phyloP scores from a whole-genome alignment of 2,329 filamentous ascomycete species.

The Aspergillus sp. region DNA sequence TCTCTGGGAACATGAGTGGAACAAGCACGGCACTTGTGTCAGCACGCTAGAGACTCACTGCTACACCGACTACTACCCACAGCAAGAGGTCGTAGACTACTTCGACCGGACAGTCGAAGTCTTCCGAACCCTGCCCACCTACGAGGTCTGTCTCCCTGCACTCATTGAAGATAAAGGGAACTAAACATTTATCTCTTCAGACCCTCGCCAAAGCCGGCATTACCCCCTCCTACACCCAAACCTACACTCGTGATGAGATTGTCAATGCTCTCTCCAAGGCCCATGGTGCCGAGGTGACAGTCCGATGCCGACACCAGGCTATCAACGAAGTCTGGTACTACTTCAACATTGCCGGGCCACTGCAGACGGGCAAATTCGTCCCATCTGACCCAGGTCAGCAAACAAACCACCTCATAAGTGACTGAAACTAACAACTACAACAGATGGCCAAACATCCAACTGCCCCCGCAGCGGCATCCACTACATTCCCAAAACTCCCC shows the following conservation, averaged over 20 bases:
- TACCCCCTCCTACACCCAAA: slow-evolving; percentile 52
- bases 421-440: neutral
- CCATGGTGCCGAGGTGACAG: slow-evolving; percentile 58
- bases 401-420: neutral
- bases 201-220: slow-evolving; percentile 64
- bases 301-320: slow-evolving; percentile 55
- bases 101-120: slow-evolving; percentile 66
- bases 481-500: slow-evolving; percentile 62
- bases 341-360: slow-evolving; percentile 59
- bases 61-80: slow-evolving; percentile 62
- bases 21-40: slow-evolving; percentile 75
- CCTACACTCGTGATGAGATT: slow-evolving; percentile 62
- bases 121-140: slow-evolving; percentile 68
- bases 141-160: slow-evolving; percentile 47
- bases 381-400: slow-evolving; percentile 37
- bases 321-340: slow-evolving; percentile 63
- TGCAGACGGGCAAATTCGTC: slow-evolving; percentile 40
- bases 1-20: slow-evolving; percentile 75
- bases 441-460: slow-evolving; percentile 60
- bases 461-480: slow-evolving; percentile 65
- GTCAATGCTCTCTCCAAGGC: slow-evolving; percentile 58
- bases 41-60: slow-evolving; percentile 67
- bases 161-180: neutral
- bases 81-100: slow-evolving; percentile 68
- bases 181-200: slow-evolving; percentile 28